These are phyloP conservation scores for Ceratocystis alfenasii DNA, from an alignment of 2,329 filamentous ascomycete genomes.

Conservation along the genomic window DNA sequence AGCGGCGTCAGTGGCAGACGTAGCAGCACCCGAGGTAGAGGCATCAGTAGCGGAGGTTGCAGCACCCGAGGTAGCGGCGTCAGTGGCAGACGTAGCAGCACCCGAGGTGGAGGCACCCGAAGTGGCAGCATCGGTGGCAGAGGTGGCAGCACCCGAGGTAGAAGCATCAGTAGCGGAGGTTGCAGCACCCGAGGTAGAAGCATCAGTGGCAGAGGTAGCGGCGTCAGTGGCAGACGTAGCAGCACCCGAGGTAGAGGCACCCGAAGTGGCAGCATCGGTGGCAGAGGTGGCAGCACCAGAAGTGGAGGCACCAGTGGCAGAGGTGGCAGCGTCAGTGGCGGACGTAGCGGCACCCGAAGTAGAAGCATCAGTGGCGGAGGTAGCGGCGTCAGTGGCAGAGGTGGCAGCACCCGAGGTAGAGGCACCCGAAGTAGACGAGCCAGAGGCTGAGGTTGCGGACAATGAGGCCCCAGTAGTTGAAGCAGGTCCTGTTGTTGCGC, in stretches of 20 bases:
- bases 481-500: neutral
- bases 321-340: neutral
- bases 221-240: neutral
- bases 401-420: neutral
- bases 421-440: neutral
- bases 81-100: neutral
- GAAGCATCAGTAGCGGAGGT: neutral
- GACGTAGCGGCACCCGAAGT: neutral
- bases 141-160: neutral
- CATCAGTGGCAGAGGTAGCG: neutral
- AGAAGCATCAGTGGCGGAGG: neutral
- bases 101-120: neutral
- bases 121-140: neutral
- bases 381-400: neutral
- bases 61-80: neutral
- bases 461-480: neutral
- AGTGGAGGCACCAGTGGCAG: neutral
- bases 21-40: slow-evolving; percentile 2
- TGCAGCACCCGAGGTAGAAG: neutral
- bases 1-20: neutral
- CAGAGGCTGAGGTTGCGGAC: neutral
- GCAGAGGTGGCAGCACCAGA: neutral
- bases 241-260: neutral
- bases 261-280: neutral
- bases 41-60: neutral